Percentiles rank a stretch among this genome's conserved stretches.
These are phyloP conservation scores for Trichoderma erinaceum DNA, from an alignment of 495 filamentous ascomycete genomes.

Conservation along the genomic window DNA sequence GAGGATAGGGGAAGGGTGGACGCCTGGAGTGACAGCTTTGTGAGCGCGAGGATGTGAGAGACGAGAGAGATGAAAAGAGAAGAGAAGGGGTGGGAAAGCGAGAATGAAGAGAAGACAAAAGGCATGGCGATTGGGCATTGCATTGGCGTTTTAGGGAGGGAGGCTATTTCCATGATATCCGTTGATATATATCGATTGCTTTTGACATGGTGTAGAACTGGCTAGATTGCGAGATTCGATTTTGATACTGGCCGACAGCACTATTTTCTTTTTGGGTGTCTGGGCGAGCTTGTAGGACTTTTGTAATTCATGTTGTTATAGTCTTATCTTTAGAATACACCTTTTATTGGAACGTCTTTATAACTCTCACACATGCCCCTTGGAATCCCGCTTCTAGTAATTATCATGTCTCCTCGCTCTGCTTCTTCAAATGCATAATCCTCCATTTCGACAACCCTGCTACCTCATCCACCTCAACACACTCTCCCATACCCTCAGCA, in stretches of 20 bases:
- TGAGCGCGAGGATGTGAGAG: slow-evolving; percentile 19
- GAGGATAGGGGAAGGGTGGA: slow-evolving; percentile 71
- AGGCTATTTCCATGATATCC: slow-evolving; percentile 4
- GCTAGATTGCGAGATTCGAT: not conserved
- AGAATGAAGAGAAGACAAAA: too few relatives aligned
- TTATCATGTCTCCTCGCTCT: not conserved
- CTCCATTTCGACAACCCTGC: slow-evolving; percentile 35
- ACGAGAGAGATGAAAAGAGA: not conserved
- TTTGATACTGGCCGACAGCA: not conserved
- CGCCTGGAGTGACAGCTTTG: slow-evolving; percentile 45
- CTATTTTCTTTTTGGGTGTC: not conserved
- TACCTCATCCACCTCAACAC: slow-evolving; percentile 36
- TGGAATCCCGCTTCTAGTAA: not conserved
- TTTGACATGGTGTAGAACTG: slow-evolving; percentile 11
- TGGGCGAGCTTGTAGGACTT: not conserved
- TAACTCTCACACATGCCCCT: not conserved
- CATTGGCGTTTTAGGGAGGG: slow-evolving; percentile 19
- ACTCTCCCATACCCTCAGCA: slow-evolving; percentile 16
- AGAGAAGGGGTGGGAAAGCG: not conserved
- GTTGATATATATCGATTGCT: not conserved
- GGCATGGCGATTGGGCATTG: slow-evolving; percentile 14
- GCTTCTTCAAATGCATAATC: slow-evolving; percentile 26
- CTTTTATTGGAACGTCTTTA: not conserved
- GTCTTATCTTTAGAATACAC: not conserved
- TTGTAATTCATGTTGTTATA: not conserved